Evolutionary conservation across 805 yeast genomes (phyloP).

Genomic region (Zygoascus tannicola): DNA sequence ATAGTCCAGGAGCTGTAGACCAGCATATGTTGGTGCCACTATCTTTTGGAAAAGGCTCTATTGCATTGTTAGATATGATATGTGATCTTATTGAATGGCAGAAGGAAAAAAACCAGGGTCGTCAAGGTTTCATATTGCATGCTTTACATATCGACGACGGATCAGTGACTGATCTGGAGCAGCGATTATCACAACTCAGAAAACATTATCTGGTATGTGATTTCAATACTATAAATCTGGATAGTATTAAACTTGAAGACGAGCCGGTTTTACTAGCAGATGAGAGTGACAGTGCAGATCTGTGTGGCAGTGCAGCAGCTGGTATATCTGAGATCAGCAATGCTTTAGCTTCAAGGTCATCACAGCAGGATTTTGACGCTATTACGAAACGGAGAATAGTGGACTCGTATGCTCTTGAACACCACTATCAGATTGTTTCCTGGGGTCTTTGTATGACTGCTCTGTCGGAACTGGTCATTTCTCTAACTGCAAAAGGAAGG

Average conservation of each 20-base stretch:
- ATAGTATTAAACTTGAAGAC: slow-evolving; percentile 4
- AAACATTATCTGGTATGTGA: slow-evolving; percentile 25
- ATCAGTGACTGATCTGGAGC: not conserved
- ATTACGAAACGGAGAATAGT: slow-evolving; percentile 27
- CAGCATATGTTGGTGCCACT: slow-evolving; percentile 50
- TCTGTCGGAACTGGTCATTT: slow-evolving; percentile 68
- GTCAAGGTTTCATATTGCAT: slow-evolving; percentile 55
- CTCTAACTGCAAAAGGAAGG: slow-evolving; percentile 77
- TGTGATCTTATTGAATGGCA: slow-evolving; percentile 57
- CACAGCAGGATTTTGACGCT: slow-evolving; percentile 12
- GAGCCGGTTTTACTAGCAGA: not conserved
- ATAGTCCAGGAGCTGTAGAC: slow-evolving; percentile 35
- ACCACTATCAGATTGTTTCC: slow-evolving; percentile 46
- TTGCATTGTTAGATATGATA: slow-evolving; percentile 60
- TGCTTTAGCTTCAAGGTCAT: slow-evolving; percentile 17
- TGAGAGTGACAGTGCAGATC: not conserved
- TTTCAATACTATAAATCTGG: slow-evolving; percentile 1
- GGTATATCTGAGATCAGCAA: slow-evolving; percentile 4
- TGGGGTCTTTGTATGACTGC: slow-evolving; percentile 77
- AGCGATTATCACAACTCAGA: slow-evolving; percentile 13
- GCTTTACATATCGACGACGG: slow-evolving; percentile 38
- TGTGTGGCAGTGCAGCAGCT: not conserved
- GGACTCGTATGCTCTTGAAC: slow-evolving; percentile 22
- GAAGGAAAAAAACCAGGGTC: slow-evolving; percentile 47
- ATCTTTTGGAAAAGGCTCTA: slow-evolving; percentile 59